These are phyloP conservation scores for Solanum corneliomulleri DNA, from an alignment of 257 asterid species.

Conservation along the genomic window DNA sequence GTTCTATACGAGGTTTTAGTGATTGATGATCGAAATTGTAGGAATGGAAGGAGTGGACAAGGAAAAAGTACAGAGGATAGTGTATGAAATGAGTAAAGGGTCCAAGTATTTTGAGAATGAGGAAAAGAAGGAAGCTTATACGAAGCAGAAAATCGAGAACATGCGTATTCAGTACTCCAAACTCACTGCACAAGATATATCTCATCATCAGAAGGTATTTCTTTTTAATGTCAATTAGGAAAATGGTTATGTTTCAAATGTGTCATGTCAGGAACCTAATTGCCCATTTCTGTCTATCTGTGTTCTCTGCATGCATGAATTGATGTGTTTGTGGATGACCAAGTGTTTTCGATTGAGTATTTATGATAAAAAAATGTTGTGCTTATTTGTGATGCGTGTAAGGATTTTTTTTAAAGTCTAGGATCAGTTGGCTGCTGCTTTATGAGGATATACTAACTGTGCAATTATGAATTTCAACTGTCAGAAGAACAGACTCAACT, in stretches of 20 bases:
- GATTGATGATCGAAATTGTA: conserved; percentile 12
- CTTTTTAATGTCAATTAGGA: neutral
- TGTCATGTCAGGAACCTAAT: neutral
- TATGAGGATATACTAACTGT: neutral
- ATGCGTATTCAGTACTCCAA: conserved; percentile 54
- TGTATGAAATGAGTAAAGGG: conserved; percentile 98
- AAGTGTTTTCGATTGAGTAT: neutral
- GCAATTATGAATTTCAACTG: neutral
- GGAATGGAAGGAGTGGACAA: conserved; percentile 99
- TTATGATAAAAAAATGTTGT: neutral
- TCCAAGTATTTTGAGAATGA: conserved; percentile 87
- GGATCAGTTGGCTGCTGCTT: neutral
- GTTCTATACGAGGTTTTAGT: neutral
- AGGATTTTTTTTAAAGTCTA: neutral
- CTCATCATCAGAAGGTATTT: conserved; percentile 59
- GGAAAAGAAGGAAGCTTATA: conserved; percentile 69
- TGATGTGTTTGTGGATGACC: neutral
- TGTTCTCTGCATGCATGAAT: neutral
- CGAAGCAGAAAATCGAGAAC: conserved; percentile 66
- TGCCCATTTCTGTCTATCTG: neutral
- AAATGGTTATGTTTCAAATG: neutral
- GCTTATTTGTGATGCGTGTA: neutral
- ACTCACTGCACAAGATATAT: conserved; percentile 43
- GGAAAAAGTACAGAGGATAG: conserved; percentile 91
- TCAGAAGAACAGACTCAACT: neutral